These are phyloP conservation scores for Trichaptum fuscoviolaceum DNA, from an alignment of 768 basidiomycete genomes.

Conservation along the genomic window DNA sequence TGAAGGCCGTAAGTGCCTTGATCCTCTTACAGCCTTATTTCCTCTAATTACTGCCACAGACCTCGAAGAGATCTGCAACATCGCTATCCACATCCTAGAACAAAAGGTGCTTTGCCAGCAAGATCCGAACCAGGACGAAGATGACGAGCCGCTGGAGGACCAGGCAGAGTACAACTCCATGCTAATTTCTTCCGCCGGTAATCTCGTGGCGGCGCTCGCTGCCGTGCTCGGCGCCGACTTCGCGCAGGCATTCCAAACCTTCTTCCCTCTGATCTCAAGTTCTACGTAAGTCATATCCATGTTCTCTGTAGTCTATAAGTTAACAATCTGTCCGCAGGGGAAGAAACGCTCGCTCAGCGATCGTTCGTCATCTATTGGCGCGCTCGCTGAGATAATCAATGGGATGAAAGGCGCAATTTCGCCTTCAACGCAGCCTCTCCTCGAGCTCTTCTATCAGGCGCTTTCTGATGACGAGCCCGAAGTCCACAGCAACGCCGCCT, in stretches of 20 bases:
- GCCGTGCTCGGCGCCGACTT: conserved; percentile 84
- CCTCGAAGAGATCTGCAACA: conserved; percentile 71
- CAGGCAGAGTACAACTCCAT: conserved; percentile 97
- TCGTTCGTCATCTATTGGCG: conserved; percentile 88
- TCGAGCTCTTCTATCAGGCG: conserved; percentile 80
- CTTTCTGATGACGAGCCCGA: conserved; percentile 84
- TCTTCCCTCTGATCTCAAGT: conserved; percentile 90
- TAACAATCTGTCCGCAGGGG: conserved; percentile 44
- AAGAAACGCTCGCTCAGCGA: conserved; percentile 85
- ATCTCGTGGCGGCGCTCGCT: conserved; percentile 88
- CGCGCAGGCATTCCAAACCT: conserved; percentile 71
- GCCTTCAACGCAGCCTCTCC: conserved; percentile 72
- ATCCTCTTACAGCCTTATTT: conserved; percentile 9
- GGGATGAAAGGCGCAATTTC: conserved; percentile 88
- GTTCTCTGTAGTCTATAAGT: neutral
- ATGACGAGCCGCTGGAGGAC: conserved; percentile 79
- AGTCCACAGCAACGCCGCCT: conserved; percentile 94
- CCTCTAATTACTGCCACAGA: conserved; percentile 34
- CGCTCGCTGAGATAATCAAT: conserved; percentile 90
- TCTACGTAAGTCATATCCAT: conserved; percentile 60
- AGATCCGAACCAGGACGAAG: conserved; percentile 89
- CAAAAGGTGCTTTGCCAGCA: conserved; percentile 96
- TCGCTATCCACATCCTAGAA: conserved; percentile 82
- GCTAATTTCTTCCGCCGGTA: conserved; percentile 88
- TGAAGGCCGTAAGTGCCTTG: conserved; percentile 56